Evolutionary conservation across 2,329 filamentous ascomycete genomes (phyloP), one percentile per base, ranked within the genome.

Genomic region (Capronia epimyces): DNA sequence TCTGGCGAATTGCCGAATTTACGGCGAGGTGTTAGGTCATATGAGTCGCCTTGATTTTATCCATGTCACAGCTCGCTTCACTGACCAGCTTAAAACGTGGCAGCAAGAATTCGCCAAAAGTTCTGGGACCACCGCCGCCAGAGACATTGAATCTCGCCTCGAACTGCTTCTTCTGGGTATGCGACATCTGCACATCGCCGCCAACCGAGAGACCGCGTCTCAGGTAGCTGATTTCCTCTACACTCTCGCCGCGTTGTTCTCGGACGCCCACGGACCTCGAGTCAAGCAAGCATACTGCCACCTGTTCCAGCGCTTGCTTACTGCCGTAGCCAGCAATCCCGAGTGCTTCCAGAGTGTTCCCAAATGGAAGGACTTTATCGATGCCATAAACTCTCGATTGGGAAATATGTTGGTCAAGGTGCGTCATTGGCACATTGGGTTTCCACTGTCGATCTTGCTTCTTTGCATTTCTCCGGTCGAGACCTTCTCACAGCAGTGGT

Each of bases 201-300:
- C 84, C 15, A 79, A 82, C 18, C 83, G 87, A 4, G 80, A 86
- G 59, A 82, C 86, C 40, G 47, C 52, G 9, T 34, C 40, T 7
- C 37, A 43, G 25, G 52, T 56, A 1, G 97, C 91, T 70, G 87
- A 94, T 50, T 95, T 95, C 61, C 81, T 98, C 71, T 80, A 85
- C 43, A 81, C 83, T 0, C 72, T 98, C 24, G 89, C 87, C 5
- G 86, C 82, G 45, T 78, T 95, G 15, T 97, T 96, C 67, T 80
- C 83, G 48, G 84, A 82, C 60, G 87, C 88, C 3, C 91, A 96
- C 63, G 93, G 93, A 0, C 87, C 88, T 59, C 83, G 83, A 54
- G 83, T 97, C 63, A 98, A 98, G 68, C 86, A 91, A 60, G 88
- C 90, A 0, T 98, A 96, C 65, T 97, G 93, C 65, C 87, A 95